Percentiles rank a stretch among this genome's conserved stretches.
Evolutionary conservation across 2,329 filamentous ascomycete species (phyloP).

Genomic region (Rhinocladiella mackenziei): DNA sequence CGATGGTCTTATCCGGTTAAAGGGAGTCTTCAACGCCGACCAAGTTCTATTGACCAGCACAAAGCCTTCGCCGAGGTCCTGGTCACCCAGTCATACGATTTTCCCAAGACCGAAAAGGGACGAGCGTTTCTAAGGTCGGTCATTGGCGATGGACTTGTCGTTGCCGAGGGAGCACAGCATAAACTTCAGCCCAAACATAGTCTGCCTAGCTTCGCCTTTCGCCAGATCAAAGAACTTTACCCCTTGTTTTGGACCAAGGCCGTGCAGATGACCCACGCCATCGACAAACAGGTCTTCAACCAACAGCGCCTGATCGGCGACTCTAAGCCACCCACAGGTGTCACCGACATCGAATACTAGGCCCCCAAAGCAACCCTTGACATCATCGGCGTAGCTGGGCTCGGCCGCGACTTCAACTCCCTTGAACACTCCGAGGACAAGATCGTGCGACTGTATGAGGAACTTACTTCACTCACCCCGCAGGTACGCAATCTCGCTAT

Average conservation of each 20-base stretch:
- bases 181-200: constrained; percentile 71
- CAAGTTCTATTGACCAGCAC: constrained; percentile 57
- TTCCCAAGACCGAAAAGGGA: constrained; percentile 57
- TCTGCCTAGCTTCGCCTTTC: constrained; percentile 74
- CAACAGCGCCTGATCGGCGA: constrained; percentile 29
- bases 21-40: constrained; percentile 58
- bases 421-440: constrained; percentile 57
- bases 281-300: constrained; percentile 43
- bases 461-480: constrained; percentile 50
- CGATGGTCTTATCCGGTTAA: constrained; percentile 65
- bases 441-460: constrained; percentile 55
- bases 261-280: constrained; percentile 59
- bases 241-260: constrained; percentile 81
- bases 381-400: constrained; percentile 67
- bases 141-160: constrained; percentile 49
- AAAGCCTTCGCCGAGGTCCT: constrained; percentile 67
- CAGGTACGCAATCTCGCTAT: constrained; percentile 55
- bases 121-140: constrained; percentile 35
- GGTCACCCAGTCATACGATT: constrained; percentile 65
- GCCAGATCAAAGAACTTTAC: constrained; percentile 78
- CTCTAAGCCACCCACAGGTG: constrained; percentile 34
- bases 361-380: constrained; percentile 59
- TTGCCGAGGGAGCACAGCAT: constrained; percentile 89
- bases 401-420: constrained; percentile 67
- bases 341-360: constrained; percentile 52